Conservation (phyloP, 495 filamentous ascomycete species). For the Penicillium macrosclerotiorum region DNA sequence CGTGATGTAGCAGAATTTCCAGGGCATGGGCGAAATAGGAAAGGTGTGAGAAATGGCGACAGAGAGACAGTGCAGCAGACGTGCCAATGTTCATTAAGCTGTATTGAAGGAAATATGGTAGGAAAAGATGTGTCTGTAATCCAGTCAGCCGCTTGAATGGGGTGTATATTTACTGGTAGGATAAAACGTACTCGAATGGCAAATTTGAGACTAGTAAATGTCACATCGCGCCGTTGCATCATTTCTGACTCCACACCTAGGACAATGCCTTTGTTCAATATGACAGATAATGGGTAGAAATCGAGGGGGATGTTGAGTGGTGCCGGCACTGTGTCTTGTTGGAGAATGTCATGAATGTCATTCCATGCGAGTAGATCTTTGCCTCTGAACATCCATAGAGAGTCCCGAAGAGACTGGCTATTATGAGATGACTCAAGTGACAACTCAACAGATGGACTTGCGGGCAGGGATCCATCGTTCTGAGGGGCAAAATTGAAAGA, state of each 20-base stretch:
- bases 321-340: constrained; percentile 45
- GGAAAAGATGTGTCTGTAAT: constrained; percentile 77
- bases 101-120: constrained; percentile 79
- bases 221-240: constrained; percentile 83
- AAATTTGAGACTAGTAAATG: constrained; percentile 82
- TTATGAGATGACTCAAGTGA: constrained; percentile 40
- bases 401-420: constrained; percentile 68
- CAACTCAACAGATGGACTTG: constrained; percentile 51
- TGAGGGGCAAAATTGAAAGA: constrained; percentile 46
- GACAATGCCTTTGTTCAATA: constrained; percentile 81
- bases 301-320: constrained; percentile 61
- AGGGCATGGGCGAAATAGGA: constrained; percentile 91
- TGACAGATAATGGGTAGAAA: constrained; percentile 90
- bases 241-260: constrained; percentile 90
- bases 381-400: constrained; percentile 93
- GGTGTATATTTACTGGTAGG: too few species aligned
- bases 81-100: constrained; percentile 70
- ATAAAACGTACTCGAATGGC: constrained; percentile 64
- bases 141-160: too few species aligned
- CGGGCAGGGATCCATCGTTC: constrained; percentile 44
- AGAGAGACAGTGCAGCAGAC: constrained; percentile 69
- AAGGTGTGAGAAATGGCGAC: constrained; percentile 78
- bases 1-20: constrained; percentile 88
- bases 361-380: constrained; percentile 78
- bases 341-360: constrained; percentile 84